phyloP scores from a whole-genome alignment of 495 filamentous ascomycete species.

The Penicillium angulare region DNA sequence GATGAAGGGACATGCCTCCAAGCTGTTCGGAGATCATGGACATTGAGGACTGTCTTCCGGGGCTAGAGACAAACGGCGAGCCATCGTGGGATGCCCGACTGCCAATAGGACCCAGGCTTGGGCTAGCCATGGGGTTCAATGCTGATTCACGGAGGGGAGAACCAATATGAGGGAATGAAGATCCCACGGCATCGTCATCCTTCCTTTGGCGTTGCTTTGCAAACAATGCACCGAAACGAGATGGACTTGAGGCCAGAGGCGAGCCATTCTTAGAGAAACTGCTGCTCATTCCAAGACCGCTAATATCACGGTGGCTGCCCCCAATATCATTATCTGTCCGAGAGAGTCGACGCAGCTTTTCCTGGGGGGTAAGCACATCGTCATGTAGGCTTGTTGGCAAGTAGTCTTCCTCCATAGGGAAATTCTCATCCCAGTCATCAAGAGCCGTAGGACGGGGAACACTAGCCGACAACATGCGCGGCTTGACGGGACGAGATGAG shows the following conservation, averaged over 20 bases:
- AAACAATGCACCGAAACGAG: slow-evolving; percentile 83
- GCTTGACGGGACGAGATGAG: slow-evolving; percentile 73
- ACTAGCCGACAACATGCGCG: slow-evolving; percentile 72
- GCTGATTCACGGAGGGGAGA: slow-evolving; percentile 90
- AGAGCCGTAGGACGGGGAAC: slow-evolving; percentile 62
- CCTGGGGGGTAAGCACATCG: slow-evolving; percentile 88
- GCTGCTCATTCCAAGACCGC: slow-evolving; percentile 58
- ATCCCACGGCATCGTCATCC: slow-evolving; percentile 64
- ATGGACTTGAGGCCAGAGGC: slow-evolving; percentile 75
- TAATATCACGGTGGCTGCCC: slow-evolving; percentile 58
- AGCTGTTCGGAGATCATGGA: slow-evolving; percentile 73
- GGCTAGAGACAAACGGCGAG: slow-evolving; percentile 62
- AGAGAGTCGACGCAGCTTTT: slow-evolving; percentile 81
- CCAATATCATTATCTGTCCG: slow-evolving; percentile 64
- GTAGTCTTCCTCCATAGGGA: slow-evolving; percentile 91
- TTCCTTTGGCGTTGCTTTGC: slow-evolving; percentile 68
- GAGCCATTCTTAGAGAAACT: slow-evolving; percentile 76
- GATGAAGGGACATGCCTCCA: slow-evolving; percentile 46
- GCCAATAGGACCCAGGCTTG: slow-evolving; percentile 60
- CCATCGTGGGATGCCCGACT: slow-evolving; percentile 53
- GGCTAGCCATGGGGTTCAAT: slow-evolving; percentile 56
- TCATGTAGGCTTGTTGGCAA: slow-evolving; percentile 85
- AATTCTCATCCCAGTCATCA: slow-evolving; percentile 80
- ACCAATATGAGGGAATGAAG: slow-evolving; percentile 82
- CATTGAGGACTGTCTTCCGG: slow-evolving; percentile 62